These are phyloP conservation scores for Quercus cerris DNA, from an alignment of 306 rosid genomes.

Conservation along the genomic window DNA sequence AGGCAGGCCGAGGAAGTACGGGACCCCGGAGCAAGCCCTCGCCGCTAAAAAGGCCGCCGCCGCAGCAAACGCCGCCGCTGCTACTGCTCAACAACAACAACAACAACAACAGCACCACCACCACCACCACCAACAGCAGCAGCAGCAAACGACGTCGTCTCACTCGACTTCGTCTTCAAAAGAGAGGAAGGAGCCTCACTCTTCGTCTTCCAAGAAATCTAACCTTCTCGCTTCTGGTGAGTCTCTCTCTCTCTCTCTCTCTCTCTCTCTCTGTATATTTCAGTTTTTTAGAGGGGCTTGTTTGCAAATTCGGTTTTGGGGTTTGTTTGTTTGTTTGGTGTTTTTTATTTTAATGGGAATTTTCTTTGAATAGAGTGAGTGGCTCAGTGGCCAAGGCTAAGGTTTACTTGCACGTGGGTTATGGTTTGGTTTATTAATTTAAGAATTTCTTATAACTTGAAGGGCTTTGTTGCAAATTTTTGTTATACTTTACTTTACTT, in stretches of 20 bases:
- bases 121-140: too few species aligned
- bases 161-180: slow-evolving; percentile 44
- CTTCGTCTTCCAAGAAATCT: slow-evolving; percentile 57
- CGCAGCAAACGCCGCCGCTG: not conserved
- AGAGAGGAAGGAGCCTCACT: slow-evolving; percentile 43
- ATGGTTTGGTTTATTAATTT: too few species aligned
- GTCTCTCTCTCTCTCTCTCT: not conserved
- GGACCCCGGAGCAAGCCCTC: slow-evolving; percentile 78
- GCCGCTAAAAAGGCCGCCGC: slow-evolving; percentile 82
- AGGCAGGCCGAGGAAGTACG: slow-evolving; percentile 88
- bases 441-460: too few species aligned
- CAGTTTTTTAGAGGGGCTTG: not conserved
- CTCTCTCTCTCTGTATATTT: not conserved
- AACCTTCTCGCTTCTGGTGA: slow-evolving; percentile 52
- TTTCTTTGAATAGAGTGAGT: too few species aligned
- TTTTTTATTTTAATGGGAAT: not conserved
- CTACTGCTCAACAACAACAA: not conserved
- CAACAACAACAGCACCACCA: rapidly evolving
- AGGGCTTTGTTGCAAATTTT: too few species aligned
- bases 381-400: too few species aligned
- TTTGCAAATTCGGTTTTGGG: not conserved
- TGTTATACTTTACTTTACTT: too few species aligned
- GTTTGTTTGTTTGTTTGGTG: not conserved
- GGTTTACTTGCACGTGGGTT: too few species aligned
- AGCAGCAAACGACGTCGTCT: slow-evolving; percentile 54